Percentiles rank a stretch among this genome's conserved stretches.
Evolutionary conservation across 441 rosid species (phyloP).

Genomic region (Omphalea diandra): DNA sequence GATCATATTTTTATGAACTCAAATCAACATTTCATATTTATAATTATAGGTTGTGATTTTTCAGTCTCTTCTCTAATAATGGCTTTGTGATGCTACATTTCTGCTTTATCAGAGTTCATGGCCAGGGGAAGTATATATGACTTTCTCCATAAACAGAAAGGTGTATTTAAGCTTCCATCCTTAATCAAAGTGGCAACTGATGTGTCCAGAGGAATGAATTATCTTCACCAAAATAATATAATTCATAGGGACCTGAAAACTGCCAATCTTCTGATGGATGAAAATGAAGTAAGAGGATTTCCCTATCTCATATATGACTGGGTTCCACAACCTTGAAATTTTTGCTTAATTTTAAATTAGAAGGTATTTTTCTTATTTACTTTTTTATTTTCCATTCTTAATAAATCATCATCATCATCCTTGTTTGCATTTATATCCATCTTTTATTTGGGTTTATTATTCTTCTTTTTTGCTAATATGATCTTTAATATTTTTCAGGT

Average conservation of each 20-base stretch:
- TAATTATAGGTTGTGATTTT: conserved; percentile 24
- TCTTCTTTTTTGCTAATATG: background rate
- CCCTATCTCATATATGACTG: background rate
- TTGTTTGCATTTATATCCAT: background rate
- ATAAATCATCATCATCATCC: background rate
- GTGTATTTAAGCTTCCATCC: conserved; percentile 71
- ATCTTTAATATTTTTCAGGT: background rate
- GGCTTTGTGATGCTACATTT: conserved; percentile 23
- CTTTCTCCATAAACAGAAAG: conserved; percentile 79
- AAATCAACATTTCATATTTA: background rate
- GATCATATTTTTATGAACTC: background rate
- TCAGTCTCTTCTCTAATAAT: conserved; percentile 18
- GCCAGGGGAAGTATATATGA: conserved; percentile 86
- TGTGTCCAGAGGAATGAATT: conserved; percentile 93
- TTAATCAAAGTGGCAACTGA: conserved; percentile 86
- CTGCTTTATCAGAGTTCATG: conserved; percentile 67
- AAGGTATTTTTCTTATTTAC: background rate
- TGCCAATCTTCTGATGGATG: conserved; percentile 98
- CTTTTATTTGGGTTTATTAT: background rate
- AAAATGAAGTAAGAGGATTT: conserved; percentile 71
- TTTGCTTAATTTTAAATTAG: background rate
- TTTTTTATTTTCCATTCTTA: background rate
- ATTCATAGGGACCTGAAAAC: conserved; percentile 96
- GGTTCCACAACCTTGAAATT: background rate
- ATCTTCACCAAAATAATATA: conserved; percentile 90